Percentiles rank a stretch among this genome's conserved stretches.
These are phyloP conservation scores for Pyrenochaeta sp. DNA, from an alignment of 2,329 filamentous ascomycete genomes.

Conservation along the genomic window DNA sequence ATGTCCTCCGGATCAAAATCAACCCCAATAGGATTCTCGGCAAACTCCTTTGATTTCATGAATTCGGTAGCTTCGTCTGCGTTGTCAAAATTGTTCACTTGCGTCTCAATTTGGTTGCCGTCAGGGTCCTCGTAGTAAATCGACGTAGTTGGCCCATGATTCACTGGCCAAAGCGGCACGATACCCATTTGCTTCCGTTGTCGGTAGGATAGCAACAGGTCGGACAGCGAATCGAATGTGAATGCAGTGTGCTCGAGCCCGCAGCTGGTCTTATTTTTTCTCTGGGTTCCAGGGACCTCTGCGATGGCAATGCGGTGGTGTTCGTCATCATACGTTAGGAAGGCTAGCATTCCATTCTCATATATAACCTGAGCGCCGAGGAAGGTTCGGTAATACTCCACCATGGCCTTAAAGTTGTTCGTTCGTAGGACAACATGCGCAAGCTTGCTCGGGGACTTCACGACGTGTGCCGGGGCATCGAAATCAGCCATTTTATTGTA, in stretches of 20 bases:
- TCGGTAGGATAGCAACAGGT: slow-evolving; percentile 49
- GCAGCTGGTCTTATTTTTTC: slow-evolving; percentile 27
- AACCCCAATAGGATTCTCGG: no score
- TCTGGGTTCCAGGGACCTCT: slow-evolving; percentile 28
- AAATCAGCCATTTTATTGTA: no score
- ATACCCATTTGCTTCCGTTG: slow-evolving; percentile 50
- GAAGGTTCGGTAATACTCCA: slow-evolving; percentile 50
- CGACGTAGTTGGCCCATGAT: slow-evolving; percentile 59
- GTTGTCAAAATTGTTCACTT: slow-evolving; percentile 48
- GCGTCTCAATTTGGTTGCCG: slow-evolving; percentile 56
- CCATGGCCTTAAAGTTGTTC: slow-evolving; percentile 38
- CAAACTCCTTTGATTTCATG: slow-evolving; percentile 39
- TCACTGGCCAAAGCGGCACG: slow-evolving; percentile 54
- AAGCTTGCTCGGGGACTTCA: slow-evolving; percentile 17
- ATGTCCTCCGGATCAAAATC: neutral
- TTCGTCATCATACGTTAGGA: slow-evolving; percentile 58
- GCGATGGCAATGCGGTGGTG: slow-evolving; percentile 59
- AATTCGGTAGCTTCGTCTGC: slow-evolving; percentile 48
- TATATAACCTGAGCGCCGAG: slow-evolving; percentile 44
- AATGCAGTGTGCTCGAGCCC: slow-evolving; percentile 57
- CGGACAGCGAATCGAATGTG: slow-evolving; percentile 46
- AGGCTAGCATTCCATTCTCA: slow-evolving; percentile 40
- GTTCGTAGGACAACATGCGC: slow-evolving; percentile 43
- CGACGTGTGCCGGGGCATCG: no score
- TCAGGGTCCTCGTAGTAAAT: slow-evolving; percentile 62